A percentile compares a stretch with the other conserved stretches of the same genome.
Evolutionary conservation across 2,329 filamentous ascomycete genomes (phyloP).

Genomic region (Massarina eburnea): DNA sequence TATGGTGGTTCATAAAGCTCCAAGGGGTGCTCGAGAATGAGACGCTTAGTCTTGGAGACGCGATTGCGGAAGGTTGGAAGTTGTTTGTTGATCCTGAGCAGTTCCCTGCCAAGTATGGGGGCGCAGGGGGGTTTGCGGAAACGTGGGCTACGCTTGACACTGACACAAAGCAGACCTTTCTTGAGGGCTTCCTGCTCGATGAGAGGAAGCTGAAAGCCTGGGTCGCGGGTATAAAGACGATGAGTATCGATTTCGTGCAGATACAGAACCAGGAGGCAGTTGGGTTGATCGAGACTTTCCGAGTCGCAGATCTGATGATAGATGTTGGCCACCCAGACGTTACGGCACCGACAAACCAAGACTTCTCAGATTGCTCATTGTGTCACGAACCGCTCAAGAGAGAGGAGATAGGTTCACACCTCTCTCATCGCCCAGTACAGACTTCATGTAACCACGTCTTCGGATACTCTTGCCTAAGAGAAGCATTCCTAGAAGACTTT

Average conservation of each 20-base stretch:
- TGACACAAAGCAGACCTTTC: background rate
- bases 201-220: background rate
- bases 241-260: background rate
- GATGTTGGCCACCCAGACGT: conserved; percentile 4
- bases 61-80: conserved; percentile 1
- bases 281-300: background rate
- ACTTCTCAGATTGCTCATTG: background rate
- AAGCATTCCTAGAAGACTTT: background rate
- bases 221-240: background rate
- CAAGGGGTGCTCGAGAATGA: conserved; percentile 8
- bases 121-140: background rate
- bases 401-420: background rate
- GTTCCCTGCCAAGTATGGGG: background rate
- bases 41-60: background rate
- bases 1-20: conserved; percentile 4
- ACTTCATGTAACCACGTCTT: conserved; percentile 7
- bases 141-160: conserved; percentile 1
- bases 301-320: background rate
- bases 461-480: conserved; percentile 3
- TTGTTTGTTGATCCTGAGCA: conserved; percentile 7
- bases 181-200: conserved; percentile 1
- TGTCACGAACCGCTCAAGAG: background rate
- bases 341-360: background rate
- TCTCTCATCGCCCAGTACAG: conserved; percentile 2
- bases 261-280: background rate